Percentiles rank a stretch among this genome's conserved stretches.
Conservation (phyloP, 345 rosid species). For the Ceriops tagal region DNA sequence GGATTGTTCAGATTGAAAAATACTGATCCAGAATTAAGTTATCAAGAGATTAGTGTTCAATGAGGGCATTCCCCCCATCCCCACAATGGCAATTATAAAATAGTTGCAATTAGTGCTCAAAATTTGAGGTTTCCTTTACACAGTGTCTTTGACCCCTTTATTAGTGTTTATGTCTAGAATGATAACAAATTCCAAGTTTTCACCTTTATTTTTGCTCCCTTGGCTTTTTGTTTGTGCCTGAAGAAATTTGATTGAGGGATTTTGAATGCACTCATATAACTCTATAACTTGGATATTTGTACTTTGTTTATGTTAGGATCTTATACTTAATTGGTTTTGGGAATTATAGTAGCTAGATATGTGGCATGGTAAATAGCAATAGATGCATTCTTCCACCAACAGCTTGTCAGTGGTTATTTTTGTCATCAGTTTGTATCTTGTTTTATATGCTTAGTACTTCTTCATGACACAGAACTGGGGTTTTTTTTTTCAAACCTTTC, state of each 20-base stretch:
- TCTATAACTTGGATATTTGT: neutral
- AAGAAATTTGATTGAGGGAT: conserved; percentile 5
- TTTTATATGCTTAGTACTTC: neutral
- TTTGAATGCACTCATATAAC: neutral
- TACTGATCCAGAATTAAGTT: neutral
- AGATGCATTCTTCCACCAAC: neutral
- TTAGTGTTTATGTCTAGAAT: no score
- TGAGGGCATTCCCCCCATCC: no score
- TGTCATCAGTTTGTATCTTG: neutral
- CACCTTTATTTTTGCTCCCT: neutral
- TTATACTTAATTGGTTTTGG: conserved; percentile 2
- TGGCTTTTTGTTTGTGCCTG: neutral
- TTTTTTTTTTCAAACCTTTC: neutral
- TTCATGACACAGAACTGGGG: neutral
- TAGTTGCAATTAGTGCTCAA: no score
- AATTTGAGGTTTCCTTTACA: no score
- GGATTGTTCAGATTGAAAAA: conserved; percentile 5
- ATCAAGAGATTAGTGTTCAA: neutral
- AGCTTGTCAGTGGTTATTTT: neutral
- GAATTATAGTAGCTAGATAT: conserved; percentile 3
- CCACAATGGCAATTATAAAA: no score
- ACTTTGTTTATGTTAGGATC: neutral
- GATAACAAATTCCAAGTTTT: no score
- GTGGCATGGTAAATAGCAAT: neutral
- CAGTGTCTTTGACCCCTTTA: no score